Base-by-base conservation (phyloP, 306 rosid genomes). In the Hippophae tibetana region DNA sequence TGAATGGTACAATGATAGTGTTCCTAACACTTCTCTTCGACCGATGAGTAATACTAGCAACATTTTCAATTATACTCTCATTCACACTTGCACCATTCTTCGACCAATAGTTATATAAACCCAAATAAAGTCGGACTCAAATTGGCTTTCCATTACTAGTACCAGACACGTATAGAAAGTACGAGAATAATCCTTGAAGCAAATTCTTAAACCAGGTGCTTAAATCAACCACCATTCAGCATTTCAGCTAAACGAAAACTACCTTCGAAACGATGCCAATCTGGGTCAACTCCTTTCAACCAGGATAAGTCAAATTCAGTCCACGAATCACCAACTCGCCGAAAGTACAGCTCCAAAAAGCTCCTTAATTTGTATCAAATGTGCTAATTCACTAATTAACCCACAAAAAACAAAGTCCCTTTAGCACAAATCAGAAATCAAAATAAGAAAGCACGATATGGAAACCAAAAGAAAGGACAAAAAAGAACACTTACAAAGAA, bases 351-450 rank as follows among this genome's bases (percentile, higher is more conserved):
- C 70, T 70, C 77, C 55, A 52, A 38, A 68, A 60, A 72, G 54
- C 62, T 76, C 76, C 64, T 45, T 18, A 48, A 47, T 58, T 69
- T 55, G 58, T 54, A 53, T 52, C 72, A 66, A 71, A 68, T 47
- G 47, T 54, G 66, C 61, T 18, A 48, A 71, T 64, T 47, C 58
- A 75, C 55, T 49, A 65, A 69, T 52, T 66, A 72, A 73, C 71
- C 65, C 48, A 62, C 48, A 58, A 9, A 13, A 54, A 70, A 70
- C 23, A 27, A 76, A 13, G 54, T 75, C 75, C 6, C 52, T 27
- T 63, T 13, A 14, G 25, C 49, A 55, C 56, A 71, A 80, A 83
- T 81, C 81, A 73, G 70, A 70, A 78, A 81, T 81, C 75, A 69
- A 58, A 56, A 47, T 69, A 61, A 69, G 49, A 63, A 65, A 56